Base-by-base conservation (phyloP, 305 asterid genomes). In the Salvia sclarea region DNA sequence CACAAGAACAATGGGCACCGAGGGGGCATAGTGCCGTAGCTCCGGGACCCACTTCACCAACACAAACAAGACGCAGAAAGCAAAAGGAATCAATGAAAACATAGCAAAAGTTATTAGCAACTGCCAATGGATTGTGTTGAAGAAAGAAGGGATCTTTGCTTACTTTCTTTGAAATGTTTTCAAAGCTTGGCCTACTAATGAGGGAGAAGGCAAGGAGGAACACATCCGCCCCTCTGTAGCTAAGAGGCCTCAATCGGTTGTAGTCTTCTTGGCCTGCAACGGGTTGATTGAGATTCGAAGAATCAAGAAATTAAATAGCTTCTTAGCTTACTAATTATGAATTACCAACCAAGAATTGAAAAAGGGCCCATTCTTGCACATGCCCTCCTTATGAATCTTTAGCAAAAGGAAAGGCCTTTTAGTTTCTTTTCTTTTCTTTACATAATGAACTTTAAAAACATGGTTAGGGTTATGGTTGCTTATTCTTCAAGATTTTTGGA, bases 171-270 rank as follows among this genome's bases (percentile, higher is more conserved):
- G 93, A 90, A 31, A 90, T 85, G 79, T 90, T 90, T 66, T 90
- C 96, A 80, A 81, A 90, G 86, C 96, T 90, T 70, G 96, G 96
- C 87, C 90, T 83, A 67, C 96, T 90, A 72, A 90, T 90, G 82
- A 90, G 95, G 62, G 96, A 90, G 76, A 90, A 90, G 8, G 93
- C 93, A 47, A 90, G 93, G 25, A 90, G 65, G 82, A 90, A 90
- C 8, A 90, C 95, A 80, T 90, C 96, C 3, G 95, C 95, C 70
- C 93, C 96, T 79, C 96, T 80, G 75, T 90, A 90, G 64, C 96
- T 90, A 57, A 90, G 89, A 21, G 96, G 96, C 80, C 96, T 85
- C 50, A 90, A 78, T 80, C 95, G 80, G 87, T 90, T 90, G 59
- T 90, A 90, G 72, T 90, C 96, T 80, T 90, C 96, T 85, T 90